A percentile compares a stretch with the other conserved stretches of the same genome.
Conservation (phyloP, 345 rosid genomes). For the Gossypium thurberi region DNA sequence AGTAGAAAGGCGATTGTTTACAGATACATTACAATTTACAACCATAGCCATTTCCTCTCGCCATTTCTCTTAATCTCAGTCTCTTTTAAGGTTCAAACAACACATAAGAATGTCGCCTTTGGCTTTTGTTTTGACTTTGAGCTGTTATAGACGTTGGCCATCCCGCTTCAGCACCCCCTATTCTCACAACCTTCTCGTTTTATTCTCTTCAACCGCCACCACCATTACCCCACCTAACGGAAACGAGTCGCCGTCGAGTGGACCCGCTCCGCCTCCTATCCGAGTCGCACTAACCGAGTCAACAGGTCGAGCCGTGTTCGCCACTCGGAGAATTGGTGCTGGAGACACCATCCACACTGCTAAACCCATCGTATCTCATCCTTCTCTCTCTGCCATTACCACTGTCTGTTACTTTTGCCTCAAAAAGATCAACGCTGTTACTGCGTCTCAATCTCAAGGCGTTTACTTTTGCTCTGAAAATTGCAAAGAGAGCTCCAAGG, state of each 20-base stretch:
- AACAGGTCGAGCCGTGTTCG: constrained; percentile 84
- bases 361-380: constrained; percentile 49
- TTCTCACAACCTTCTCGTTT: not conserved
- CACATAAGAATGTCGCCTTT: not conserved
- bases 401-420: constrained; percentile 72
- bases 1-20: not conserved
- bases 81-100: not conserved
- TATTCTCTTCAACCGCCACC: constrained; percentile 22
- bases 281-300: constrained; percentile 59
- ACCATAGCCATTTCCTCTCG: not conserved
- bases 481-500: constrained; percentile 54
- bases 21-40: not conserved
- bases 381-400: constrained; percentile 37
- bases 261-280: constrained; percentile 55
- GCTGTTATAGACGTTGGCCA: constrained; percentile 37
- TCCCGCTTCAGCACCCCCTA: constrained; percentile 26
- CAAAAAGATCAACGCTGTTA: constrained; percentile 23
- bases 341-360: constrained; percentile 90
- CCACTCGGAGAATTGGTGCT: constrained; percentile 53
- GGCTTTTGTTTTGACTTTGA: constrained; percentile 1
- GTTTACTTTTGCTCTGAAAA: constrained; percentile 48
- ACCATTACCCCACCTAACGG: constrained; percentile 9
- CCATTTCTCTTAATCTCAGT: not conserved
- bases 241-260: constrained; percentile 15
- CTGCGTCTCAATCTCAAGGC: constrained; percentile 25